Base-by-base conservation (phyloP, 1,284 basidiomycete genomes). In the Rhodotorula sp. region DNA sequence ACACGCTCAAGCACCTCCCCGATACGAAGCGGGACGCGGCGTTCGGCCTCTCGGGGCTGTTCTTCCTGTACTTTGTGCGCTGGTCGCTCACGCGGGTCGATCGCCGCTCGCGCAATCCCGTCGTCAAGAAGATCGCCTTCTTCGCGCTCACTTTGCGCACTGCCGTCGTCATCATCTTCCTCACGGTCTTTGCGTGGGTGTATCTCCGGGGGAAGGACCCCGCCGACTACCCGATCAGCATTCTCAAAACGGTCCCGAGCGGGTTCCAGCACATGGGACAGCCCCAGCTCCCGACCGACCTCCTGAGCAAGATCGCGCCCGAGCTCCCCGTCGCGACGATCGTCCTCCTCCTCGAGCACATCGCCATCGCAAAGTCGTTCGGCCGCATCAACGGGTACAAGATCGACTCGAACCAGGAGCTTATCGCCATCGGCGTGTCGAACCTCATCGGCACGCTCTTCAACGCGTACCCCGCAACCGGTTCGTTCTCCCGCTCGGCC, bases 401-500 rank as follows among this genome's bases (percentile, higher is more conserved):
- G 82, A 97, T 99, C 82, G 90, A 97, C 80, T 94, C 96, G 21
- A 95, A 95, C 83, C 96, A 99, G 82, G 96, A 99, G 82, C 86
- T 67, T 21, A 91, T 98, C 78, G 96, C 97, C 54, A 98, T 99
- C 76, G 96, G 97, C 55, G 94, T 98, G n/a, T 89, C 93, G 8
- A 96, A 95, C 71, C 51, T 63, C n/a, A 37, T 54, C 41, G 57
- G 51, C 0, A 60, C 57, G 9, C 36, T 66, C n/a, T 59, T 58
- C 25, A 21, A 21, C 56, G 55, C 56, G 8, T 66, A 59, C 48
- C 48, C 57, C 2, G 57, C 57, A 3, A 54, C 57, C 3, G 97
- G 96, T 22, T 98, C 95, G 1, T 99, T 99, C 87, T 97, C 95
- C 51, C 92, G 96, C 48, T 92, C 94, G 10, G 96, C 96, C 1